Evolutionary conservation across 306 rosid species (phyloP).

Genomic region (Trifolium dubium): DNA sequence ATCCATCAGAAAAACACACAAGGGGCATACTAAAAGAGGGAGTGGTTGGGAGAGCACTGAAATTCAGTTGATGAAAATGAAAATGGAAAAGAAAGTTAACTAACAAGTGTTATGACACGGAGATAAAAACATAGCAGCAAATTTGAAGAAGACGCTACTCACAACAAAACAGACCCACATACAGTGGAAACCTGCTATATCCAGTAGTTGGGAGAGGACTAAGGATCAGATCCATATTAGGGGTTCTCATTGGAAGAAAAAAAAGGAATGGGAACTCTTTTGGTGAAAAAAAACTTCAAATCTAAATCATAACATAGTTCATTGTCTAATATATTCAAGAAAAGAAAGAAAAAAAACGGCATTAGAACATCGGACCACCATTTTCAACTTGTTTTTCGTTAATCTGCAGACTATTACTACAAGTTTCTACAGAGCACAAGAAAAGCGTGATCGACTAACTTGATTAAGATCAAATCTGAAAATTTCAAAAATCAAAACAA

Average conservation of each 20-base stretch:
- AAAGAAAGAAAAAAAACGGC: neutral
- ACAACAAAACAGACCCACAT: neutral
- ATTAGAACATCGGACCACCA: neutral
- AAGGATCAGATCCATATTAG: neutral
- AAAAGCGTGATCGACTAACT: neutral
- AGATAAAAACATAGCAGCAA: neutral
- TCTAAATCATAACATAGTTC: neutral
- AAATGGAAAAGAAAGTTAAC: neutral
- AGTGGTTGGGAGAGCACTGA: neutral
- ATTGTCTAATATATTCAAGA: neutral
- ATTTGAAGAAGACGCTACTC: neutral
- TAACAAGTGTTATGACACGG: neutral
- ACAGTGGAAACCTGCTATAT: neutral
- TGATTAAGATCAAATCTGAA: neutral
- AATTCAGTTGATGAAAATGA: neutral
- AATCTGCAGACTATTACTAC: neutral
- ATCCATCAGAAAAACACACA: neutral
- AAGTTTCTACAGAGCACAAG: neutral
- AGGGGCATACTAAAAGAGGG: neutral
- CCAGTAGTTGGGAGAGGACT: neutral
- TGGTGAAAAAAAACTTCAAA: neutral
- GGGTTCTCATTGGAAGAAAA: neutral
- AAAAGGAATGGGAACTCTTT: neutral
- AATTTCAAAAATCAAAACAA: constrained; percentile 21
- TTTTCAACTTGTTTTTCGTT: neutral